Evolutionary conservation across 441 rosid species (phyloP), one percentile per base, ranked within the genome.

Genomic region (Pelargonium fulgidum): DNA sequence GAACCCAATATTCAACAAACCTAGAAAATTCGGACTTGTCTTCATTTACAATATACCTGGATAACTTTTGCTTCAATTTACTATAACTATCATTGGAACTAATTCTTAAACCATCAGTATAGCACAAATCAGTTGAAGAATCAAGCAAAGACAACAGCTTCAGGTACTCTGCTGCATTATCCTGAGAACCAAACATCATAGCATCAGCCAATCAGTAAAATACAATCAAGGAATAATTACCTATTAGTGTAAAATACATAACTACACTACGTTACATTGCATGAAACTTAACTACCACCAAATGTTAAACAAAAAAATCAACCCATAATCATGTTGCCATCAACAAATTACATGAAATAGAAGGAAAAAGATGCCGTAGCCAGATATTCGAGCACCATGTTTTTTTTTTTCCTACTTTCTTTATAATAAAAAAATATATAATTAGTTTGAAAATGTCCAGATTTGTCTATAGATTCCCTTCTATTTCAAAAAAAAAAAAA

Each of bases 1-100:
- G 99, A 75, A 94, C 90, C 99, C 98, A 90, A 67, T 85, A 92
- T 83, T 94, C 99, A 7, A 74, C 67, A 83, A 87, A 87, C 82
- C 83, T 77, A 33, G 84, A 87, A 20, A 81, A 71, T 59, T 78
- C 86, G 7, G 65, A 65, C 77, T 78, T 82, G 84, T 81, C 73
- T 17, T 75, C 85, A 48, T 72, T 72, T 48, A 79, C 78, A 67
- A 65, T 77, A 78, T 73, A 76, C 71, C 77, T 77, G 3, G 78
- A 80, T 65, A 79, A 67, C 66, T 65, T 81, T 70, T 85, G 89
- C 82, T 82, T 85, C 73, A 78, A 65, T 69, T 62, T 75, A 47
- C 68, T 68, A 70, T 68, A 54, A 71, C 59, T 74, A 13, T 68
- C 80, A 73, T 29, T 74, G 56, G 81, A 75, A 73, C 77, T 78